Evolutionary conservation across 768 basidiomycete species (phyloP).

Genomic region (Thelephora ganbajun): DNA sequence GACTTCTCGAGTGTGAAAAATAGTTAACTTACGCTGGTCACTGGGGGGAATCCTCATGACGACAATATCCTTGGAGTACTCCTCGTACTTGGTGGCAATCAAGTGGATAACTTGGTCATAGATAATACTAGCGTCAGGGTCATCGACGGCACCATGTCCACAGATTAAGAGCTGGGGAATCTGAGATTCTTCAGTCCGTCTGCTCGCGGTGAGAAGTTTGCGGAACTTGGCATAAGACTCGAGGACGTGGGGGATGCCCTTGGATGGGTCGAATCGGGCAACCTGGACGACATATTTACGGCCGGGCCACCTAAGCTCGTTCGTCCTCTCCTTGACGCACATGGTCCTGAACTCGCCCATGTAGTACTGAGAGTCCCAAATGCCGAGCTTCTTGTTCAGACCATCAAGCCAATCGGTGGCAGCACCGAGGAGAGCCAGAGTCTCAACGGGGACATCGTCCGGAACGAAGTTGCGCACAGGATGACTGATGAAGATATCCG

Average conservation of each 20-base stretch:
- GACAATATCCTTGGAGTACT: conserved; percentile 27
- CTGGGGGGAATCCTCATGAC: conserved; percentile 64
- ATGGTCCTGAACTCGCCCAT: conserved; percentile 78
- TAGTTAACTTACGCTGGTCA: conserved; percentile 43
- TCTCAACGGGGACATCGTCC: conserved; percentile 61
- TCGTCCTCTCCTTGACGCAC: conserved; percentile 71
- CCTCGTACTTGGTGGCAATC: conserved; percentile 23
- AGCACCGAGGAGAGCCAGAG: conserved; percentile 62
- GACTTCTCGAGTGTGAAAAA: conserved; percentile 2
- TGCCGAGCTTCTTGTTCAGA: conserved; percentile 75
- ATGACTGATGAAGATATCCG: conserved; percentile 87
- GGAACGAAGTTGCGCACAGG: conserved; percentile 94
- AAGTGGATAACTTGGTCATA: conserved; percentile 66
- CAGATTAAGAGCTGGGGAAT: conserved; percentile 69
- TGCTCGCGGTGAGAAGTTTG: conserved; percentile 35
- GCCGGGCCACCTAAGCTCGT: conserved; percentile 60
- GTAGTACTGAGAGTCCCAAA: conserved; percentile 78
- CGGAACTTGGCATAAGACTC: conserved; percentile 84
- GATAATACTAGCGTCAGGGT: conserved; percentile 89
- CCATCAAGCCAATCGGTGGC: conserved; percentile 92
- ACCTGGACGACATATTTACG: conserved; percentile 85
- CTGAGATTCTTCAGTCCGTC: conserved; percentile 26
- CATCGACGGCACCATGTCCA: conserved; percentile 89
- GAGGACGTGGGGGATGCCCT: conserved; percentile 74
- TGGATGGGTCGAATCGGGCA: conserved; percentile 87